phyloP scores from a whole-genome alignment of 1,284 basidiomycete species.

The Apiotrichum brassicae region DNA sequence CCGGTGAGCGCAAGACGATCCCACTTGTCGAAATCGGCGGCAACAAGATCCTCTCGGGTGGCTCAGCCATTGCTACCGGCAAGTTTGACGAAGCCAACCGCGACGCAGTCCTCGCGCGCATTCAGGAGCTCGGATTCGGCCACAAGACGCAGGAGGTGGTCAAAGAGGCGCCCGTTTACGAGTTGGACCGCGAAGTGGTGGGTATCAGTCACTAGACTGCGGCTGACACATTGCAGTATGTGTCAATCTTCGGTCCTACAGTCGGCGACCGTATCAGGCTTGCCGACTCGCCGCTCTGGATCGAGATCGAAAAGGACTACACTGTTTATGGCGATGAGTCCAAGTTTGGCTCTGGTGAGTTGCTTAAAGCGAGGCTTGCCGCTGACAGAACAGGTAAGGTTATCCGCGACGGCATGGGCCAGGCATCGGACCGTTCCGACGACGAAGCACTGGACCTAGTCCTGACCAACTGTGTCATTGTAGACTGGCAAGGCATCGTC shows the following conservation, averaged over 20 bases:
- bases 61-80: constrained; percentile 68
- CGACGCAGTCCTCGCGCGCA: constrained; percentile 6
- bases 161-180: constrained; percentile 21
- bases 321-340: constrained; percentile 74
- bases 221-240: constrained; percentile 52
- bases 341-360: constrained; percentile 88
- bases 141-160: constrained; percentile 38
- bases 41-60: constrained; percentile 64
- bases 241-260: constrained; percentile 92
- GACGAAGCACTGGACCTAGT: constrained; percentile 76
- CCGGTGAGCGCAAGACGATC: constrained; percentile 81
- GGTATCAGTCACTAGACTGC: constrained; percentile 15
- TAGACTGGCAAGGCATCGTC: constrained; percentile 94
- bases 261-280: constrained; percentile 81
- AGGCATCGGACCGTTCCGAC: constrained; percentile 68
- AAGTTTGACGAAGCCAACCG: constrained; percentile 33
- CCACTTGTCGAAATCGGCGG: constrained; percentile 76
- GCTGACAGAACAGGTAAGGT: constrained; percentile 82
- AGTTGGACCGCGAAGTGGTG: constrained; percentile 46
- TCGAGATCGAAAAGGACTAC: constrained; percentile 82
- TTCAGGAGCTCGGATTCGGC: constrained; percentile 32
- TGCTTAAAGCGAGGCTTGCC: too few relatives aligned
- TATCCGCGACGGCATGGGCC: constrained; percentile 95
- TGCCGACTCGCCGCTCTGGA: constrained; percentile 85
- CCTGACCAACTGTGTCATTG: constrained; percentile 87